A percentile compares a stretch with the other conserved stretches of the same genome.
phyloP scores from a whole-genome alignment of 148 eudicot species.

The Vaccinium macrocarpon region DNA sequence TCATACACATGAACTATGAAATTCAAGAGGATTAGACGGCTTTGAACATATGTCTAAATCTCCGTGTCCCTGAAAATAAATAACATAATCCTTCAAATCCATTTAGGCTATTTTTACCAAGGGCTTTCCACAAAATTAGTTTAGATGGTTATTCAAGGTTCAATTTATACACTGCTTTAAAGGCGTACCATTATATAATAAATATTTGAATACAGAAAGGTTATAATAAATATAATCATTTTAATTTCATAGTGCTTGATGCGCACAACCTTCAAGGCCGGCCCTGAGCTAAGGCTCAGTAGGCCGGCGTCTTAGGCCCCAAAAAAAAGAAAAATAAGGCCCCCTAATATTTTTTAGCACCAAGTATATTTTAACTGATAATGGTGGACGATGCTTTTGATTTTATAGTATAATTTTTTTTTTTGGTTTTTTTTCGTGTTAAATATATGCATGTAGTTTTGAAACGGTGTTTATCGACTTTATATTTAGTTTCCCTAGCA shows the following conservation, averaged over 20 bases:
- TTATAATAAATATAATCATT: background rate
- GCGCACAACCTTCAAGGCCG: no score
- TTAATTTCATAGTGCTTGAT: background rate
- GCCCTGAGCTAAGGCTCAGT: no score
- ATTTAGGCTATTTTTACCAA: background rate
- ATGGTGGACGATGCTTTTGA: no score
- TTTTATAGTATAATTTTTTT: no score
- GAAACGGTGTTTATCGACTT: no score
- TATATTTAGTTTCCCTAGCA: no score
- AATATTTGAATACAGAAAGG: background rate
- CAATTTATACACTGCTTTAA: background rate
- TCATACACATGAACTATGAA: background rate
- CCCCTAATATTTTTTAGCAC: no score
- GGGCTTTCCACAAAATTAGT: background rate
- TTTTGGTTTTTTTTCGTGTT: no score
- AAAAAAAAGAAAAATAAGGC: no score
- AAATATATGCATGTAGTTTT: no score
- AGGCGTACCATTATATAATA: background rate
- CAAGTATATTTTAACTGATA: no score
- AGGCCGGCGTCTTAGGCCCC: no score
- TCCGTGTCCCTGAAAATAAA: background rate
- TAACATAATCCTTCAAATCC: background rate
- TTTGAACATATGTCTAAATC: background rate
- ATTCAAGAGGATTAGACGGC: background rate
- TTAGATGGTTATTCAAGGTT: background rate